These are phyloP conservation scores for Sporothrix variecibatus DNA, from an alignment of 2,329 filamentous ascomycete genomes.

Conservation along the genomic window DNA sequence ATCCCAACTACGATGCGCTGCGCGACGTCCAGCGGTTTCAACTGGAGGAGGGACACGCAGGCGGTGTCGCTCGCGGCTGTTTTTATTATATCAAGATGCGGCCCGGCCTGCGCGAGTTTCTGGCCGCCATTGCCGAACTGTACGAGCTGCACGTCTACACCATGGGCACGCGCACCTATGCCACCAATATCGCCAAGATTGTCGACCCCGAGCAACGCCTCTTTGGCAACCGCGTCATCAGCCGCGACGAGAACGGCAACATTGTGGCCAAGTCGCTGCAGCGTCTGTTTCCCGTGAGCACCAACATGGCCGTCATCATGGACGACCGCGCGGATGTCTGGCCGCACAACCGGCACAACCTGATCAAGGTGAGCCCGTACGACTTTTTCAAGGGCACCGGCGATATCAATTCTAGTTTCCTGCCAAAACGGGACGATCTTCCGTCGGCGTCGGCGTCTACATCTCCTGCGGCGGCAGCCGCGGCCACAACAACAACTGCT, in stretches of 20 bases:
- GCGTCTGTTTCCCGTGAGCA: constrained; percentile 91
- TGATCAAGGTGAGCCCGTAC: constrained; percentile 93
- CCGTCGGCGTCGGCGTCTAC: constrained; percentile 31
- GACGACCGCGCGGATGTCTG: constrained; percentile 96
- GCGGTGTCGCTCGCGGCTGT: constrained; percentile 67
- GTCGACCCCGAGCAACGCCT: constrained; percentile 87
- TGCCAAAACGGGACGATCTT: constrained; percentile 73
- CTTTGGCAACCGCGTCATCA: constrained; percentile 93
- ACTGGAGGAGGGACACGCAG: constrained; percentile 80
- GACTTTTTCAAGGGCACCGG: constrained; percentile 98
- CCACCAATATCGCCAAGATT: constrained; percentile 85
- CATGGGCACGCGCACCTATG: constrained; percentile 98
- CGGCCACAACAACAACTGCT: background rate
- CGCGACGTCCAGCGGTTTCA: constrained; percentile 88
- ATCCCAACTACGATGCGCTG: constrained; percentile 88
- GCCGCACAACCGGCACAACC: constrained; percentile 83
- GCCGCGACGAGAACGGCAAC: constrained; percentile 94
- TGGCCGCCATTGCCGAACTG: constrained; percentile 72
- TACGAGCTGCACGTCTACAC: constrained; percentile 99
- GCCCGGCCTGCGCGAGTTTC: constrained; percentile 78
- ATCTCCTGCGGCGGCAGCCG: constrained; percentile 9
- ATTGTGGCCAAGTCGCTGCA: constrained; percentile 88
- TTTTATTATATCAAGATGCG: constrained; percentile 99
- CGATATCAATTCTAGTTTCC: constrained; percentile 96
- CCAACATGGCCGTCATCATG: constrained; percentile 99